These are phyloP conservation scores for Lyophyllum atratum DNA, from an alignment of 768 basidiomycete genomes.

Conservation along the genomic window DNA sequence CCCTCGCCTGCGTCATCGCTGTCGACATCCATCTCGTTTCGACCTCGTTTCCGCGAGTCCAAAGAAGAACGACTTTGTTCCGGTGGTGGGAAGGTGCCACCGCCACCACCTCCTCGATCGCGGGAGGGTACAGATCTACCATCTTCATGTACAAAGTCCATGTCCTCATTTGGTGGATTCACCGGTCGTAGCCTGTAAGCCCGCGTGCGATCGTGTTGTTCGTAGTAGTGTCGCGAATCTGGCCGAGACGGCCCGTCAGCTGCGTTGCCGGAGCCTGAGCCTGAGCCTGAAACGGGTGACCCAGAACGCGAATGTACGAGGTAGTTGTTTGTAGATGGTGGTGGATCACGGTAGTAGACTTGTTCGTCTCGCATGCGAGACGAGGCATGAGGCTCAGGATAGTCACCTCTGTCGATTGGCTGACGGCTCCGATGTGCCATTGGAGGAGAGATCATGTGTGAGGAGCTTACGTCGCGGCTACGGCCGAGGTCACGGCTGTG, in stretches of 20 bases:
- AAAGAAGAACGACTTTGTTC: constrained; percentile 42
- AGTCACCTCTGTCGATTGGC: constrained; percentile 30
- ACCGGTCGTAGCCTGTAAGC: constrained; percentile 55
- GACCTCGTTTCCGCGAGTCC: constrained; percentile 57
- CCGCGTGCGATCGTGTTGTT: constrained; percentile 45
- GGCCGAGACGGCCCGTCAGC: constrained; percentile 51
- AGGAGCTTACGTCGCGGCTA: constrained; percentile 24
- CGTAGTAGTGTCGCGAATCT: constrained; percentile 55
- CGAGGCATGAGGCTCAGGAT: constrained; percentile 32
- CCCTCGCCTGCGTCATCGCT: constrained; percentile 47
- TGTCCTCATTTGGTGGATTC: constrained; percentile 47
- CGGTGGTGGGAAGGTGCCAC: constrained; percentile 33
- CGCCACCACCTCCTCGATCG: constrained; percentile 38
- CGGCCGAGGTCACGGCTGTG: constrained; percentile 31
- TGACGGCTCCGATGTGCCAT: constrained; percentile 36
- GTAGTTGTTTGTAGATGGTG: constrained; percentile 32
- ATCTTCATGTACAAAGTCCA: constrained; percentile 58
- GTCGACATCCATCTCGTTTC: constrained; percentile 67
- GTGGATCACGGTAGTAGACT: constrained; percentile 37
- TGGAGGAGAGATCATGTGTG: constrained; percentile 44
- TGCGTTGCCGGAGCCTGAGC: constrained; percentile 39
- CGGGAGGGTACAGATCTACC: constrained; percentile 40
- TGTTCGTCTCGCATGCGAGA: constrained; percentile 39
- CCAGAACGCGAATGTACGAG: constrained; percentile 53
- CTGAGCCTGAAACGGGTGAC: constrained; percentile 59